These are phyloP conservation scores for Colletotrichum spaethianum DNA, from an alignment of 2,329 filamentous ascomycete species.

Conservation along the genomic window DNA sequence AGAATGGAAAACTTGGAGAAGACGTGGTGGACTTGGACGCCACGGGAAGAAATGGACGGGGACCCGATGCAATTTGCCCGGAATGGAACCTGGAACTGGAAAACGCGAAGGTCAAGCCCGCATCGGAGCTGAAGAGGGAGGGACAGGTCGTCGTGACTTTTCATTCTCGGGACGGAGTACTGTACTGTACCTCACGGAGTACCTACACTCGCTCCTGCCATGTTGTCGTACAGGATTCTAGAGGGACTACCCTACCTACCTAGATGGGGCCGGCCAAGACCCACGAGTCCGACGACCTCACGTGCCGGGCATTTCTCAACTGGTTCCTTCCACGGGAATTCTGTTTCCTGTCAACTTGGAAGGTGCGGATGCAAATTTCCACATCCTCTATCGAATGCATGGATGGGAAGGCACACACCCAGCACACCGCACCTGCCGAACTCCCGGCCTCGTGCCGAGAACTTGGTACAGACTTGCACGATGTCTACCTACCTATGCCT, in stretches of 20 bases:
- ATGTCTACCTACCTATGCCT: neutral
- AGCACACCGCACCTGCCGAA: neutral
- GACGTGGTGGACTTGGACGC: neutral
- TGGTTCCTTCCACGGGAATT: neutral
- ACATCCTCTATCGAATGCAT: neutral
- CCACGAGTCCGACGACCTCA: neutral
- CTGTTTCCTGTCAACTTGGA: neutral
- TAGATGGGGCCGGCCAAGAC: neutral
- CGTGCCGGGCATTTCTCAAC: neutral
- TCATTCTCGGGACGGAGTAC: neutral
- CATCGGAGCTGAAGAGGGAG: slow-evolving; percentile 5
- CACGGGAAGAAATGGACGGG: neutral
- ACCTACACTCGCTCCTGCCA: too few relatives aligned
- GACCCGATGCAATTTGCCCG: slow-evolving; percentile 1
- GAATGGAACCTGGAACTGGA: neutral
- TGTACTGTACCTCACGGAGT: too few relatives aligned
- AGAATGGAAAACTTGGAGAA: slow-evolving; percentile 17
- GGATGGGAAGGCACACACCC: neutral
- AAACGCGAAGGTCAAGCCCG: neutral
- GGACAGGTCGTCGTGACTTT: neutral
- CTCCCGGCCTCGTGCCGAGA: neutral
- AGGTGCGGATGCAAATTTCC: neutral
- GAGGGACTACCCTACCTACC: too few relatives aligned
- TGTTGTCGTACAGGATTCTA: neutral
- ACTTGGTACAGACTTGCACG: neutral